phyloP scores from a whole-genome alignment of 345 rosid species.

The Euphorbia peplus region DNA sequence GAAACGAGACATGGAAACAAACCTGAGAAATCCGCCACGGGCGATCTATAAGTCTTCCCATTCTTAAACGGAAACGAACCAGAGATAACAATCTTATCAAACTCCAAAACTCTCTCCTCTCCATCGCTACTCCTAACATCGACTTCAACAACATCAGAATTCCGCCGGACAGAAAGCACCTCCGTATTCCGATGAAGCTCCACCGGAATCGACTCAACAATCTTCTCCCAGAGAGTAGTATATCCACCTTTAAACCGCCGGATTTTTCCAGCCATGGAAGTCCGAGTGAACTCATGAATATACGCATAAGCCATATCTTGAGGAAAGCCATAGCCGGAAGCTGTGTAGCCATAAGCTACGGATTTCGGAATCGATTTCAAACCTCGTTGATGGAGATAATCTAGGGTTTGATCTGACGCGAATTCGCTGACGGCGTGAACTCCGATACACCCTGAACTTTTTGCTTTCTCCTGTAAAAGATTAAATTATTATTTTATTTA shows the following conservation, averaged over 20 bases:
- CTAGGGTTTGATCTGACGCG: conserved; percentile 54
- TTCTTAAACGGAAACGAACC: conserved; percentile 50
- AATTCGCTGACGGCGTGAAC: conserved; percentile 57
- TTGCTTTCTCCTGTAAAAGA: conserved; percentile 54
- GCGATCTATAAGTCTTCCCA: conserved; percentile 52
- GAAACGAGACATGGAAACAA: conserved; percentile 7
- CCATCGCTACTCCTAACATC: conserved; percentile 32
- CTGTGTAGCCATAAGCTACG: conserved; percentile 67
- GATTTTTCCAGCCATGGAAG: conserved; percentile 75
- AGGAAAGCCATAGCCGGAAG: conserved; percentile 66
- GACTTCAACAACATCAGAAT: conserved; percentile 34
- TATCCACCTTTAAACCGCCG: conserved; percentile 61
- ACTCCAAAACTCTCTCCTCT: conserved; percentile 39
- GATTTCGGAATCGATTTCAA: conserved; percentile 48
- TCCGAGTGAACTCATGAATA: conserved; percentile 61
- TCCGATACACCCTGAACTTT: conserved; percentile 44
- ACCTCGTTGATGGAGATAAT: conserved; percentile 43
- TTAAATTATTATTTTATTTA: too few species aligned
- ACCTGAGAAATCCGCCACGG: conserved; percentile 38
- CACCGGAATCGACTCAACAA: conserved; percentile 41
- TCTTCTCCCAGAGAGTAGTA: conserved; percentile 51
- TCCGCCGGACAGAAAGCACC: conserved; percentile 43
- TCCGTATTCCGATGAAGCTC: conserved; percentile 43
- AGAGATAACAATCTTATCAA: conserved; percentile 56
- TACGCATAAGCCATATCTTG: conserved; percentile 73